These are phyloP conservation scores for Teratosphaeriaceae sp. DNA, from an alignment of 2,329 filamentous ascomycete genomes.

Conservation along the genomic window DNA sequence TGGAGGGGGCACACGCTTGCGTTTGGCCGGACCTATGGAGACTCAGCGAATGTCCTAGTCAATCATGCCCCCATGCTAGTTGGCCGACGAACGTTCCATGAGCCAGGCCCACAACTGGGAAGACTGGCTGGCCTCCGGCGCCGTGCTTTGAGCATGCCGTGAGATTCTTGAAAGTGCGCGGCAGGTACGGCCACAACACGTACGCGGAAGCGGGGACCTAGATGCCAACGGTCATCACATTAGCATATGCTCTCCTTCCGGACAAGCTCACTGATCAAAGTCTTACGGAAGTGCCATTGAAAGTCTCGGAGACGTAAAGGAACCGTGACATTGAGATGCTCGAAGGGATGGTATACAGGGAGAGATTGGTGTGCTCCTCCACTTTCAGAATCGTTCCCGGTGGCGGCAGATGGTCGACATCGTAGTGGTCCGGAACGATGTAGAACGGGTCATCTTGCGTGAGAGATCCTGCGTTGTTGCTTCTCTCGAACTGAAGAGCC, in stretches of 20 bases:
- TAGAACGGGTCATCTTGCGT: slow-evolving; percentile 37
- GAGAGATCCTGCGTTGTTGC: slow-evolving; percentile 21
- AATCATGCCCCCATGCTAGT: too few species aligned
- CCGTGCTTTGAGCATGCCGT: slow-evolving; percentile 2
- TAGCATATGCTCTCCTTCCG: too few species aligned
- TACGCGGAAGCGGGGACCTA: slow-evolving; percentile 47
- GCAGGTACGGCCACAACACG: slow-evolving; percentile 44
- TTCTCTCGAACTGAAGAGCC: slow-evolving; percentile 22
- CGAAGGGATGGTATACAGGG: slow-evolving; percentile 36
- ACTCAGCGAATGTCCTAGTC: too few species aligned
- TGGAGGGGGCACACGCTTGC: slow-evolving; percentile 18
- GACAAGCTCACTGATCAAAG: too few species aligned
- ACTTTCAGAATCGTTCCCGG: slow-evolving; percentile 37
- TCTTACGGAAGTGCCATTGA: slow-evolving; percentile 40
- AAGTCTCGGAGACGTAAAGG: slow-evolving; percentile 40
- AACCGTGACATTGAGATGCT: slow-evolving; percentile 43
- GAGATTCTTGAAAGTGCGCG: slow-evolving; percentile 15
- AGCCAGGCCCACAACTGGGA: slow-evolving; percentile 14
- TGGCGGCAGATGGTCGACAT: slow-evolving; percentile 11
- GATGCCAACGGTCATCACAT: too few species aligned
- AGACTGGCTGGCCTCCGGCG: slow-evolving; percentile 1
- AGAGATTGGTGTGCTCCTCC: slow-evolving; percentile 34
- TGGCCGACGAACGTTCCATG: too few species aligned
- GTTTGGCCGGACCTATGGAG: slow-evolving; percentile 16
- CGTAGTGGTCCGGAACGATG: slow-evolving; percentile 20